Base-by-base conservation (phyloP, 192 early-diverging fungal genomes). In the Backusella tarrabulga region DNA sequence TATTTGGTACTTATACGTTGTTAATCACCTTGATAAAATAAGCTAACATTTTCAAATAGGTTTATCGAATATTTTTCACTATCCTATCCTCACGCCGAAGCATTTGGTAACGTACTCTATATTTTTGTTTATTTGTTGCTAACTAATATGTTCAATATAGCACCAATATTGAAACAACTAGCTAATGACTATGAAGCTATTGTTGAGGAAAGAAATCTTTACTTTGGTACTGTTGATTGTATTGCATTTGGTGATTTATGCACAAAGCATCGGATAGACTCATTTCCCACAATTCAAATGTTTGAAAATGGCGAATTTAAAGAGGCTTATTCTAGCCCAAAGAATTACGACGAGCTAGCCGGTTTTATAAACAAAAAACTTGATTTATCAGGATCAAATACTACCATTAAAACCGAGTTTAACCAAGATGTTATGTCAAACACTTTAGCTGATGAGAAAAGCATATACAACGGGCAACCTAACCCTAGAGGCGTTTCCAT, bases 141-240 rank as follows among this genome's bases (percentile, higher is more conserved):
- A 8, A 68, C n/a, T 32, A 68, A n/a, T n/a, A 34, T 9, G 6
- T 68, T 1, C 5, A 35, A 34, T 68, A 34, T 68, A 68, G 67
- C 34, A 19, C 67, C 67, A 36, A 36, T 32, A 6, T 68, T 34
- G 67, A 36, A 7, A 35, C 12, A 68, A 8, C 8, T 68, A 19
- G 14, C 67, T 19, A 19, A 68, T 6, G 34, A 68, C 21, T 36
- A 34, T 68, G 67, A 68, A 36, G 17, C 29, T 19, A 17, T n/a
- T 35, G 3, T 6, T 35, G 6, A 1, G 4, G 34, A 68, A 34
- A 35, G 17, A 35, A 21, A 35, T 9, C 4, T 68, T 17, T 1
- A 35, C 6, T 68, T 68, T 68, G 67, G 67, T 36, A 36, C 34
- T 36, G 36, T 68, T 68, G 67, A 68, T 36, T 68, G 67, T 15